Conservation (phyloP, 1,284 basidiomycete species). For the Nidula niveotomentosa region DNA sequence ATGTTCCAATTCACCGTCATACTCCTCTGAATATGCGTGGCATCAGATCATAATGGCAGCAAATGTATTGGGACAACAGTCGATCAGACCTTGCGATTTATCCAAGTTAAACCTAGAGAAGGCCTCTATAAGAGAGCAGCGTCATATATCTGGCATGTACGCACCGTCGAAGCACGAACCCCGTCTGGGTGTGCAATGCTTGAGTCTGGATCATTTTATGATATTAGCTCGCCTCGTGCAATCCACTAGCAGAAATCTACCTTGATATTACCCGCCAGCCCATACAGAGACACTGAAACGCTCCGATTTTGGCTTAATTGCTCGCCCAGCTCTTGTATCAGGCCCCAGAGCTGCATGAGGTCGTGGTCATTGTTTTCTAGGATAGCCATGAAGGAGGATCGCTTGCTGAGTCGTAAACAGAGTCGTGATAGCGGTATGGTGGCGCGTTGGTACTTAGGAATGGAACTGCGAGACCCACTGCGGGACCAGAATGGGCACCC, state of each 20-base stretch:
- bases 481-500: background rate
- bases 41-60: constrained; percentile 4
- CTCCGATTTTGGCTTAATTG: constrained; percentile 83
- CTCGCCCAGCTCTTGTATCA: constrained; percentile 80
- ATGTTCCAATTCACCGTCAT: constrained; percentile 89
- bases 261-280: constrained; percentile 79
- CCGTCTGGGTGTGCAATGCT: constrained; percentile 75
- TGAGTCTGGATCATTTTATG: constrained; percentile 44
- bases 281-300: constrained; percentile 54
- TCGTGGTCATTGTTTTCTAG: constrained; percentile 45
- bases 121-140: background rate
- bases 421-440: background rate
- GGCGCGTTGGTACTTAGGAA: too few species aligned
- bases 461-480: background rate
- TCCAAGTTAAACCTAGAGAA: constrained; percentile 81
- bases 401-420: background rate
- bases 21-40: constrained; percentile 66
- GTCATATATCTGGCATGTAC: constrained; percentile 17
- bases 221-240: background rate
- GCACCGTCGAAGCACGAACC: constrained; percentile 87
- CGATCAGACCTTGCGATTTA: constrained; percentile 74
- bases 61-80: background rate
- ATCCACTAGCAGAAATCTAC: constrained; percentile 31
- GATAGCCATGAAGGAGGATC: constrained; percentile 24
- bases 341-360: constrained; percentile 66